Percentiles rank a stretch among this genome's conserved stretches.
Evolutionary conservation across 345 rosid species (phyloP).

Genomic region (Hevea brasiliensis): DNA sequence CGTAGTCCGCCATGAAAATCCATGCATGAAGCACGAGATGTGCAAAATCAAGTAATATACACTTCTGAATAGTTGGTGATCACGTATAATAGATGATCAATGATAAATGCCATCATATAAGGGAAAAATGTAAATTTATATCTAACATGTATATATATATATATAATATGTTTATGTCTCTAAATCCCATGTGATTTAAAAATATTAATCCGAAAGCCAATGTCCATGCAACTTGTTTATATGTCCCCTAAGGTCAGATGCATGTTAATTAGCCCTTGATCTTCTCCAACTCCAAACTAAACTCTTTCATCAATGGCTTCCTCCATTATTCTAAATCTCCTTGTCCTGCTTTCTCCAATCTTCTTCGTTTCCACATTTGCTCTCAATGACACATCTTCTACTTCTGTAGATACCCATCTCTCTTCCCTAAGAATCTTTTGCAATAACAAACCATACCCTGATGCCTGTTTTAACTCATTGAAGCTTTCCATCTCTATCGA

Average conservation of each 20-base stretch:
- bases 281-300: not conserved
- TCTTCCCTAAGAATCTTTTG: constrained; percentile 47
- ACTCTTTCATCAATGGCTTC: not conserved
- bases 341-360: constrained; percentile 31
- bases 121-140: too few species aligned
- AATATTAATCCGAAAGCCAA: not conserved
- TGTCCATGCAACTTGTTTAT: not conserved
- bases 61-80: too few species aligned
- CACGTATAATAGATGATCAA: too few species aligned
- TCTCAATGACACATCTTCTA: constrained; percentile 18
- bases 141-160: too few species aligned
- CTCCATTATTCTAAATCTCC: constrained; percentile 13
- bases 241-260: not conserved
- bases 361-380: constrained; percentile 32
- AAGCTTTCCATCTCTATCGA: constrained; percentile 72
- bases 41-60: not conserved
- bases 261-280: not conserved
- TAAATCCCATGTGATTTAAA: not conserved
- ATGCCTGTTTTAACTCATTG: constrained; percentile 56
- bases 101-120: too few species aligned
- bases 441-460: constrained; percentile 61
- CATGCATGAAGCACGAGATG: not conserved
- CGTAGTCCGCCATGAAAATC: not conserved
- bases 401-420: constrained; percentile 35
- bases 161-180: too few species aligned